These are phyloP conservation scores for Cadophora sp. DNA, from an alignment of 2,329 filamentous ascomycete genomes.

Conservation along the genomic window DNA sequence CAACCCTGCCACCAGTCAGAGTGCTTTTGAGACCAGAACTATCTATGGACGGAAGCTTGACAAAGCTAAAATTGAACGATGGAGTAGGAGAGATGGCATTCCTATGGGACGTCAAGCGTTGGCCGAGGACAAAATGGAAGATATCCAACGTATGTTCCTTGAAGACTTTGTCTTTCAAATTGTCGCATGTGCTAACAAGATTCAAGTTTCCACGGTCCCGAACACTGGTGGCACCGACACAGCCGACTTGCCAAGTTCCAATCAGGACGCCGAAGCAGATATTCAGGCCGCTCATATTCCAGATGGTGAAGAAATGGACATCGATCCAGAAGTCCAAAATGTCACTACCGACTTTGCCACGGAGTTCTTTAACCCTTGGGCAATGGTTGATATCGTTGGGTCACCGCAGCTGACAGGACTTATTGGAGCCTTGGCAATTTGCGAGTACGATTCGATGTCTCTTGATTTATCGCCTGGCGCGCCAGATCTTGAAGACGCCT, in stretches of 20 bases:
- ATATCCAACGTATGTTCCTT: background rate
- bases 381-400: background rate
- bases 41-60: slow-evolving; percentile 3
- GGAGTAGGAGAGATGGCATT: background rate
- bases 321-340: no score
- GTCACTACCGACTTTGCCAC: no score
- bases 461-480: background rate
- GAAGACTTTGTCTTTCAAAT: background rate
- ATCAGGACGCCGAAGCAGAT: no score
- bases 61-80: background rate
- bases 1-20: no score
- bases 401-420: background rate
- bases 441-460: background rate
- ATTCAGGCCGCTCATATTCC: no score
- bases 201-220: background rate
- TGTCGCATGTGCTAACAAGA: background rate
- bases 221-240: background rate
- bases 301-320: no score
- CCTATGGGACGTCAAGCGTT: no score
- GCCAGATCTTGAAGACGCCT: background rate
- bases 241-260: no score
- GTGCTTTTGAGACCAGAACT: background rate
- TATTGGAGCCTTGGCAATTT: background rate
- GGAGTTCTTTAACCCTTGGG: background rate
- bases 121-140: background rate